A percentile compares a stretch with the other conserved stretches of the same genome.
Conservation (phyloP, 2,329 filamentous ascomycete species). For the Penicillium sp. region DNA sequence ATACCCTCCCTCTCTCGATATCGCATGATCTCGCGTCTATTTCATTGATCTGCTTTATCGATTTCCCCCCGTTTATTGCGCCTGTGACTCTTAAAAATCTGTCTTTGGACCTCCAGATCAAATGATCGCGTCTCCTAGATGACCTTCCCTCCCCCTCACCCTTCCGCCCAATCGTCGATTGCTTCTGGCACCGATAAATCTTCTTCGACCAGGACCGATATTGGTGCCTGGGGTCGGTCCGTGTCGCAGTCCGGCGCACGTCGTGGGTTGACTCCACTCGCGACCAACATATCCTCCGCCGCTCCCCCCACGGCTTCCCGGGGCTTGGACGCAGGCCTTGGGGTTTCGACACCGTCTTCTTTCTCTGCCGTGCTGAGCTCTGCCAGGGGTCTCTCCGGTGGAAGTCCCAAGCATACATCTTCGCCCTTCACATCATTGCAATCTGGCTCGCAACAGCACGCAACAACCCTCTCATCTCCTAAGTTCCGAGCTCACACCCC, state of each 20-base stretch:
- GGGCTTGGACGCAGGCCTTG: conserved; percentile 44
- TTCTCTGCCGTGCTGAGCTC: conserved; percentile 54
- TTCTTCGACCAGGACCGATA: conserved; percentile 48
- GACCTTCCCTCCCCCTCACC: conserved; percentile 55
- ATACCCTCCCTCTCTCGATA: conserved; percentile 10
- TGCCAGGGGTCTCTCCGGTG: conserved; percentile 50
- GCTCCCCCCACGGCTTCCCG: conserved; percentile 43
- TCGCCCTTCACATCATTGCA: conserved; percentile 55
- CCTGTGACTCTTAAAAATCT: conserved; percentile 32
- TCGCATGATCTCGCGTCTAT: conserved; percentile 8
- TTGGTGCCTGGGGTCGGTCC: conserved; percentile 57
- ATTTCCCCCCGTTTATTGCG: conserved; percentile 17
- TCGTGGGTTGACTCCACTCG: conserved; percentile 58
- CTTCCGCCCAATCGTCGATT: conserved; percentile 52
- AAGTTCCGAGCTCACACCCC: conserved; percentile 56
- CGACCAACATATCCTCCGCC: conserved; percentile 50
- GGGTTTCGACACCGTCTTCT: conserved; percentile 47
- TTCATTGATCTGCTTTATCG: conserved; percentile 16
- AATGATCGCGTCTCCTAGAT: conserved; percentile 56
- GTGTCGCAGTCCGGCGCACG: conserved; percentile 55
- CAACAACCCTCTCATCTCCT: conserved; percentile 55
- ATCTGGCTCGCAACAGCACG: conserved; percentile 54
- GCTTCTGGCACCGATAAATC: conserved; percentile 51
- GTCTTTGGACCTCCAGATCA: conserved; percentile 43
- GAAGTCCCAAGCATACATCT: conserved; percentile 54